A percentile compares a stretch with the other conserved stretches of the same genome.
phyloP scores from a whole-genome alignment of 129 eudicot genomes.

The Escallonia rubra region DNA sequence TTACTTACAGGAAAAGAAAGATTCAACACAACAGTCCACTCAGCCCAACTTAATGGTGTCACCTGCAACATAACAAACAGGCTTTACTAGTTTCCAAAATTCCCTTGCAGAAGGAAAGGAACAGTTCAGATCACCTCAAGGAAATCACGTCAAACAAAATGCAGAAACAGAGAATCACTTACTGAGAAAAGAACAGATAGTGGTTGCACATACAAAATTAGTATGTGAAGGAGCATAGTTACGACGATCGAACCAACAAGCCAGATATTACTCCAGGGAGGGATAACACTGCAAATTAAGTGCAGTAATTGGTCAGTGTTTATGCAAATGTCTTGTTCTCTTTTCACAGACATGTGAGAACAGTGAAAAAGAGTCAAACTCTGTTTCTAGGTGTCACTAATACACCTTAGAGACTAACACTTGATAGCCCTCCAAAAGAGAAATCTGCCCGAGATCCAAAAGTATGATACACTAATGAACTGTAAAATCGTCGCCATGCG shows the following conservation, averaged over 20 bases:
- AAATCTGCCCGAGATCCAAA: too few relatives aligned
- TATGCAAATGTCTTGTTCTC: not conserved
- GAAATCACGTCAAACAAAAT: not conserved
- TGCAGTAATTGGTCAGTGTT: slow-evolving; percentile 3
- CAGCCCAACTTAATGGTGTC: slow-evolving; percentile 86
- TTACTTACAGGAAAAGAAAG: slow-evolving; percentile 93
- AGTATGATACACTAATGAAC: too few relatives aligned
- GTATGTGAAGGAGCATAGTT: slow-evolving; percentile 88
- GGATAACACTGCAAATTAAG: slow-evolving; percentile 61
- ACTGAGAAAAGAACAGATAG: slow-evolving; percentile 87
- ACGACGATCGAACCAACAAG: slow-evolving; percentile 85
- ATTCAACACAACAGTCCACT: slow-evolving; percentile 83
- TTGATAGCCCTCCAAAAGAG: too few relatives aligned
- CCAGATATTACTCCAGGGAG: slow-evolving; percentile 97
- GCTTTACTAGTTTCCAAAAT: not conserved
- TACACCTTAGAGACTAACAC: too few relatives aligned
- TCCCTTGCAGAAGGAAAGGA: too few relatives aligned
- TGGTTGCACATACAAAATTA: slow-evolving; percentile 84
- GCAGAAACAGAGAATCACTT: slow-evolving; percentile 25
- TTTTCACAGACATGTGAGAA: not conserved
- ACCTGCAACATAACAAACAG: slow-evolving; percentile 45
- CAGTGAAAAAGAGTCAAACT: too few relatives aligned
- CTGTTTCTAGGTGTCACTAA: too few relatives aligned
- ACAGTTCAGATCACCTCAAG: not conserved
- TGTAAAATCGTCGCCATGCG: too few relatives aligned